Percentiles rank a stretch among this genome's conserved stretches.
Evolutionary conservation across 305 asterid genomes (phyloP).

Genomic region (Vinca major): DNA sequence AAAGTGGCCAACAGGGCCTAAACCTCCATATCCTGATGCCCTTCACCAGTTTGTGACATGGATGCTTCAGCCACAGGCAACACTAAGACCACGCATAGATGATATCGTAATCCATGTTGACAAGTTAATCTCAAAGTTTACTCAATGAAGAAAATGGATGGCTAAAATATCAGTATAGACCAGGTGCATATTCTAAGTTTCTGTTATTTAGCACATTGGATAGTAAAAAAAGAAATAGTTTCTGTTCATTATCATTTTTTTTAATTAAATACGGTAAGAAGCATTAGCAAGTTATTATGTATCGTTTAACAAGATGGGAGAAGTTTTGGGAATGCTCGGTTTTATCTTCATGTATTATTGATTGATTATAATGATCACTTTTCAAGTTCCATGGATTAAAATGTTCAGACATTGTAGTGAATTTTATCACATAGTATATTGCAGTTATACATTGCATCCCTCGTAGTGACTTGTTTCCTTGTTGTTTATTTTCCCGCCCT

Average conservation of each 20-base stretch:
- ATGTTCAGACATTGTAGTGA: slow-evolving; percentile 2
- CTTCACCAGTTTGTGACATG: slow-evolving; percentile 92
- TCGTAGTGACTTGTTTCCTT: too few relatives aligned
- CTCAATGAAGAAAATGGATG: slow-evolving; percentile 31
- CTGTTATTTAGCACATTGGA: neutral
- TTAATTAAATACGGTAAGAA: neutral
- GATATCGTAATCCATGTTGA: slow-evolving; percentile 85
- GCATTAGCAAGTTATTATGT: slow-evolving; percentile 6
- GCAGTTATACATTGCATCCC: too few relatives aligned
- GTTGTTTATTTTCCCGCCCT: too few relatives aligned
- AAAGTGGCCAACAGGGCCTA: slow-evolving; percentile 83
- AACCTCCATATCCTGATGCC: slow-evolving; percentile 79
- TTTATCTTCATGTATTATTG: slow-evolving; percentile 4
- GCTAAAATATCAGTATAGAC: slow-evolving; percentile 6
- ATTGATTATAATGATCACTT: slow-evolving; percentile 7
- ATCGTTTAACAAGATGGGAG: slow-evolving; percentile 13
- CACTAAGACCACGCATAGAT: slow-evolving; percentile 76
- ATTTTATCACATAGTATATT: neutral
- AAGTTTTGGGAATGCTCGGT: slow-evolving; percentile 1
- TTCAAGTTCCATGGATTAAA: slow-evolving; percentile 5
- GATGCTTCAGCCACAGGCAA: slow-evolving; percentile 95
- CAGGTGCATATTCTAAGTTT: slow-evolving; percentile 12
- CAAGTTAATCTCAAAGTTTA: slow-evolving; percentile 72
- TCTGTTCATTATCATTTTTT: neutral
- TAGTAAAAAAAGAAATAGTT: neutral